Conservation (phyloP, 164 flowering plant genomes). For the Amborella trichopoda region DNA sequence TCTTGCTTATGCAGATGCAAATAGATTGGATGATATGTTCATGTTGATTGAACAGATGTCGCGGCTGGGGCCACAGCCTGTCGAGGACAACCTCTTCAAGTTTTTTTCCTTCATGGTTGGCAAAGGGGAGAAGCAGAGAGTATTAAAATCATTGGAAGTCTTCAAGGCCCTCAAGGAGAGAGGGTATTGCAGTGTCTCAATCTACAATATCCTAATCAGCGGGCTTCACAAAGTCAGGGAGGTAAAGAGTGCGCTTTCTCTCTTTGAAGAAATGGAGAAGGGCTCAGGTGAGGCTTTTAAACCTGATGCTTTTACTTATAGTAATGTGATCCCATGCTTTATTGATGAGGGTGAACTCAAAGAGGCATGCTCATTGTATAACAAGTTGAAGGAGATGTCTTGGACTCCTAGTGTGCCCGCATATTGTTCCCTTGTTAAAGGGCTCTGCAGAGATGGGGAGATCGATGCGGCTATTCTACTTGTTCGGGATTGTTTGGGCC, state of each 20-base stretch:
- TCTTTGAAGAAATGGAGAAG: slow-evolving; percentile 50
- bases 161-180: slow-evolving; percentile 44
- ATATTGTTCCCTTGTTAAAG: slow-evolving; percentile 60
- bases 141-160: slow-evolving; percentile 34
- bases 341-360: slow-evolving; percentile 41
- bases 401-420: slow-evolving; percentile 48
- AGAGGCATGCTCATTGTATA: slow-evolving; percentile 65
- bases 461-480: slow-evolving; percentile 61
- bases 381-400: slow-evolving; percentile 44
- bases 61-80: slow-evolving; percentile 35
- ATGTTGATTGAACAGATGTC: slow-evolving; percentile 48
- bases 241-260: slow-evolving; percentile 38
- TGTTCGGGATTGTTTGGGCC: slow-evolving; percentile 79
- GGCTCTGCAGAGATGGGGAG: slow-evolving; percentile 67
- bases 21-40: slow-evolving; percentile 41
- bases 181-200: slow-evolving; percentile 41
- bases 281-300: slow-evolving; percentile 19
- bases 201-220: slow-evolving; percentile 61
- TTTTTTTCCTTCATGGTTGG: slow-evolving; percentile 47
- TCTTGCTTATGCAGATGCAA: slow-evolving; percentile 43
- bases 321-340: slow-evolving; percentile 52
- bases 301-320: slow-evolving; percentile 53
- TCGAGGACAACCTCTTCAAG: slow-evolving; percentile 40
- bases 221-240: slow-evolving; percentile 46
- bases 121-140: slow-evolving; percentile 27